Percentiles rank a stretch among this genome's conserved stretches.
Conservation (phyloP, 1,139 yeast species). For the Diutina siamensis region DNA sequence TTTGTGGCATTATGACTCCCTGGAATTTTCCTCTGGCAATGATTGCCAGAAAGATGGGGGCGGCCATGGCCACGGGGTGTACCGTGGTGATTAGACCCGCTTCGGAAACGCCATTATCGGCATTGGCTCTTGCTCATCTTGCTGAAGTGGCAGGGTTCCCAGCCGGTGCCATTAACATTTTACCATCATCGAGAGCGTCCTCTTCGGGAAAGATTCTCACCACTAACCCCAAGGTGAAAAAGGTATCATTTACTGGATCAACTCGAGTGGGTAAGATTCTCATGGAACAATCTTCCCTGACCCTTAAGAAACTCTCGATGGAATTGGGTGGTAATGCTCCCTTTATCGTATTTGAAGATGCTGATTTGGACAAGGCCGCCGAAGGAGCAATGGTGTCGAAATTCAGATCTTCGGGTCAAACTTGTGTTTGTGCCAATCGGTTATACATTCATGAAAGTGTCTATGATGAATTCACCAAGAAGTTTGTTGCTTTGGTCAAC, state of each 20-base stretch:
- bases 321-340: conserved; percentile 96
- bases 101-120: conserved; percentile 77
- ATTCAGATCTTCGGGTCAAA: conserved; percentile 40
- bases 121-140: conserved; percentile 66
- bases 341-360: conserved; percentile 76
- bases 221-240: conserved; percentile 35
- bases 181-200: conserved; percentile 44
- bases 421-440: conserved; percentile 76
- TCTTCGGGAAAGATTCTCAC: conserved; percentile 47
- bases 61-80: conserved; percentile 91
- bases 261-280: conserved; percentile 50
- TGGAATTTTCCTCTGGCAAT: conserved; percentile 96
- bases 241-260: conserved; percentile 86
- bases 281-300: conserved; percentile 66
- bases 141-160: conserved; percentile 80
- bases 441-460: conserved; percentile 52
- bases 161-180: conserved; percentile 63
- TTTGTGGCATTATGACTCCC: conserved; percentile 54
- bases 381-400: conserved; percentile 11
- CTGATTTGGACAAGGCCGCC: conserved; percentile 67
- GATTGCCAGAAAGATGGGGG: conserved; percentile 87
- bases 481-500: conserved; percentile 19
- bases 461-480: conserved; percentile 45
- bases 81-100: conserved; percentile 88
- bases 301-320: conserved; percentile 67